Evolutionary conservation across 2,329 filamentous ascomycete genomes (phyloP).

Genomic region (Phaeosphaeriaceae sp.): DNA sequence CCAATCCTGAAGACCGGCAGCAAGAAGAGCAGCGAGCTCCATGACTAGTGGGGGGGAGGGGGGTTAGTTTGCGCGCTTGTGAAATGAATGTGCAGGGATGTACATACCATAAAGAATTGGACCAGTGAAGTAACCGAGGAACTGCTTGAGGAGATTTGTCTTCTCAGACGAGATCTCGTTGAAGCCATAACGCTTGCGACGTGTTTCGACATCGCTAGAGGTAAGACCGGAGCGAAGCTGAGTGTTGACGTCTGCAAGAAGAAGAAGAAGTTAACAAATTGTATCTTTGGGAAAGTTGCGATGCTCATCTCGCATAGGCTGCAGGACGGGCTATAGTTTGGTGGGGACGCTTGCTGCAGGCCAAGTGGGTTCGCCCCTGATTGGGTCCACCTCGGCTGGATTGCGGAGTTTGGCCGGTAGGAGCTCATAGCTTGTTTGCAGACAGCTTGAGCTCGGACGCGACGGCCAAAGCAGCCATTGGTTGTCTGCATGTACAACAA

Average conservation of each 20-base stretch:
- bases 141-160: slow-evolving; percentile 76
- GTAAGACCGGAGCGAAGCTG: slow-evolving; percentile 70
- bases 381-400: slow-evolving; percentile 24
- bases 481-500: slow-evolving; percentile 15
- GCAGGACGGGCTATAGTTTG: slow-evolving; percentile 21
- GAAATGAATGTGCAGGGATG: slow-evolving; percentile 27
- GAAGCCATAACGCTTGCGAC: slow-evolving; percentile 70
- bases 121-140: slow-evolving; percentile 76
- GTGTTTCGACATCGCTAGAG: slow-evolving; percentile 64
- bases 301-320: slow-evolving; percentile 10
- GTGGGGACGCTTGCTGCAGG: slow-evolving; percentile 16
- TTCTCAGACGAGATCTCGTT: slow-evolving; percentile 78
- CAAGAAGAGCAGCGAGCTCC: slow-evolving; percentile 76
- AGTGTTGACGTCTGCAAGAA: slow-evolving; percentile 60
- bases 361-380: slow-evolving; percentile 19
- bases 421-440: slow-evolving; percentile 2
- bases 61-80: slow-evolving; percentile 16
- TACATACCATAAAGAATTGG: slow-evolving; percentile 77
- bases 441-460: slow-evolving; percentile 24
- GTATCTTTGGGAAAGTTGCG: slow-evolving; percentile 1
- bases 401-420: slow-evolving; percentile 2
- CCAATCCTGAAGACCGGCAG: slow-evolving; percentile 77
- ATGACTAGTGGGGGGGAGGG: slow-evolving; percentile 61
- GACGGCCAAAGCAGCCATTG: slow-evolving; percentile 14
- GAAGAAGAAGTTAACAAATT: no score